These are phyloP conservation scores for Candida silvicultrix DNA, from an alignment of 805 yeast genomes.

Conservation along the genomic window DNA sequence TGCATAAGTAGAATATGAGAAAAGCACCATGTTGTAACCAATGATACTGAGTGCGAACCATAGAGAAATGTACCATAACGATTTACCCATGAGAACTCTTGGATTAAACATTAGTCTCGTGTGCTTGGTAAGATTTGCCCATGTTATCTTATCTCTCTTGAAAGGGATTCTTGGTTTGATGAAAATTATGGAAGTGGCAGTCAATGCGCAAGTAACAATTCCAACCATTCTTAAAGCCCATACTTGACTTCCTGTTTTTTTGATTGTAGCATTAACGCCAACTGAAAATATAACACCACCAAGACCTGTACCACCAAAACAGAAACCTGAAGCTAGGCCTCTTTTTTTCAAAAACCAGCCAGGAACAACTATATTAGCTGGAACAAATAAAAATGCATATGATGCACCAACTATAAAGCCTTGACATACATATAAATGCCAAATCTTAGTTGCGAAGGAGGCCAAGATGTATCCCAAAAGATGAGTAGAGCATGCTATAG, in stretches of 20 bases:
- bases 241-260: constrained; percentile 33
- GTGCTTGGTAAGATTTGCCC: constrained; percentile 6
- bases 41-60: constrained; percentile 33
- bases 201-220: constrained; percentile 27
- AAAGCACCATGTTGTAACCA: constrained; percentile 38
- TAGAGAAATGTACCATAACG: constrained; percentile 25
- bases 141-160: constrained; percentile 17
- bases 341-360: constrained; percentile 66
- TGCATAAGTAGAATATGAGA: constrained; percentile 40
- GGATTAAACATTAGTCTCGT: constrained; percentile 29
- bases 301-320: constrained; percentile 44
- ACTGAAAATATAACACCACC: constrained; percentile 43
- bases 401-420: constrained; percentile 55
- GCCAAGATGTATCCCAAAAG: constrained; percentile 55
- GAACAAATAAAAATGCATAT: constrained; percentile 47
- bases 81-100: constrained; percentile 23
- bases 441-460: constrained; percentile 46
- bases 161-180: constrained; percentile 33
- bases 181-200: constrained; percentile 35
- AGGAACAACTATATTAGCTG: constrained; percentile 55
- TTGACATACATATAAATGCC: constrained; percentile 67
- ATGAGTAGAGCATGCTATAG: constrained; percentile 43
- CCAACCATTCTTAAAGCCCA: constrained; percentile 46
- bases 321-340: constrained; percentile 44
- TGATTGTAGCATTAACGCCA: constrained; percentile 36